Conservation (phyloP, 192 early-diverging fungal genomes). For the Backusella mclennaniae region DNA sequence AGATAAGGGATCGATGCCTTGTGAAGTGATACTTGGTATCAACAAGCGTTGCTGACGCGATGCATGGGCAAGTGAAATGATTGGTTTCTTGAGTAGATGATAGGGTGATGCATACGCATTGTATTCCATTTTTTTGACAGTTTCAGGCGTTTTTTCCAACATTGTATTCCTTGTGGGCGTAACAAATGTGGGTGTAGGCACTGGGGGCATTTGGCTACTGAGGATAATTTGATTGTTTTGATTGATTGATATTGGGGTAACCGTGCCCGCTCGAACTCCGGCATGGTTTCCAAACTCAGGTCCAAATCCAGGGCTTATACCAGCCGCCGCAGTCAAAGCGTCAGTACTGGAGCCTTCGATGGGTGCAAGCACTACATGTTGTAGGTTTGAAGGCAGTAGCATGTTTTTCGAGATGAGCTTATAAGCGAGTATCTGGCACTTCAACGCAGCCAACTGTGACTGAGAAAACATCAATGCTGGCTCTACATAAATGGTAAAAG, state of each 20-base stretch:
- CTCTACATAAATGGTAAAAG: neutral
- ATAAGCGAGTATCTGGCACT: constrained; percentile 83
- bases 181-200: neutral
- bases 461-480: constrained; percentile 42
- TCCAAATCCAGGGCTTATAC: neutral
- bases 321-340: neutral
- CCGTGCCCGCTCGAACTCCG: neutral
- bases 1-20: constrained; percentile 73
- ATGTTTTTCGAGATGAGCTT: constrained; percentile 77
- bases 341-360: neutral
- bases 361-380: constrained; percentile 61
- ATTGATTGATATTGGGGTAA: neutral
- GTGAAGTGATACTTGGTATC: constrained; percentile 69
- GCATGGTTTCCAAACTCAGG: neutral
- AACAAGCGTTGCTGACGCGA: constrained; percentile 67
- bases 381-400: constrained; percentile 68
- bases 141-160: neutral
- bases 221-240: neutral
- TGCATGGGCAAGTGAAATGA: constrained; percentile 46
- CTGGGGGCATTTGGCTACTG: neutral
- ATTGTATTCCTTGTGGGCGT: neutral
- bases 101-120: constrained; percentile 59
- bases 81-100: constrained; percentile 59
- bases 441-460: constrained; percentile 67
- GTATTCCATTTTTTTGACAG: constrained; percentile 23